Evolutionary conservation across 2,329 filamentous ascomycete species (phyloP), one percentile per base, ranked within the genome.

Genomic region (Aspergillus texensis): DNA sequence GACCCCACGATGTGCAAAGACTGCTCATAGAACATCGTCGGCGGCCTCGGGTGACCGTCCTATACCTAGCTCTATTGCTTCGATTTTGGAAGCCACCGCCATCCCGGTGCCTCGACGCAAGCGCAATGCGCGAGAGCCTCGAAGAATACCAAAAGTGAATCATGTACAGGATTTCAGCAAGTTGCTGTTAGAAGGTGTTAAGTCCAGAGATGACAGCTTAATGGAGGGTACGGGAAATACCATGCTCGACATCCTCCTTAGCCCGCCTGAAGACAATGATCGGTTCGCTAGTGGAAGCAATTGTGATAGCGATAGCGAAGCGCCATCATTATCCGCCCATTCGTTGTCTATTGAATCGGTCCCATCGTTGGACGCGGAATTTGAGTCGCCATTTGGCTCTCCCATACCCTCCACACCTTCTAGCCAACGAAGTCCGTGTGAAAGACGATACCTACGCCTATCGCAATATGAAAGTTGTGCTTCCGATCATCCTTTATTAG

Each of bases 281-380:
- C 81, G 81, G 66, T 73, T 80, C 52, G 68, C 72, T 3, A 68
- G 75, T 24, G 74, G 70, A 62, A 83, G 77, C 67, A 78, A 83
- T 26, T 76, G 70, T n/a, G 78, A 81, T 60, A 77, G 80, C n/a
- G 78, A 81, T 60, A 77, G 80, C 66, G 80, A 83, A 59, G 76
- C 78, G 0, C 74, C 74, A 24, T 70, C 70, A 21, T 72, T 79
- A 45, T 82, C 81, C 8, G 77, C 80, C 1, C 77, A 83, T 59
- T 88, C 86, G 1, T 76, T 84, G 21, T 89, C 86, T 3, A 83
- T 80, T 68, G 85, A 87, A n/a, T 88, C 86, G 0, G 79, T 86
- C 59, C 83, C 85, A 1, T 86, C 84, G 2, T 78, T 87, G 16
- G 82, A 81, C 3, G 80, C 81, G 48, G 79, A 79, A 52, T 79